Percentiles rank a stretch among this genome's conserved stretches.
These are phyloP conservation scores for Carnegiea gigantea DNA, from an alignment of 179 eudicot species.

Conservation along the genomic window DNA sequence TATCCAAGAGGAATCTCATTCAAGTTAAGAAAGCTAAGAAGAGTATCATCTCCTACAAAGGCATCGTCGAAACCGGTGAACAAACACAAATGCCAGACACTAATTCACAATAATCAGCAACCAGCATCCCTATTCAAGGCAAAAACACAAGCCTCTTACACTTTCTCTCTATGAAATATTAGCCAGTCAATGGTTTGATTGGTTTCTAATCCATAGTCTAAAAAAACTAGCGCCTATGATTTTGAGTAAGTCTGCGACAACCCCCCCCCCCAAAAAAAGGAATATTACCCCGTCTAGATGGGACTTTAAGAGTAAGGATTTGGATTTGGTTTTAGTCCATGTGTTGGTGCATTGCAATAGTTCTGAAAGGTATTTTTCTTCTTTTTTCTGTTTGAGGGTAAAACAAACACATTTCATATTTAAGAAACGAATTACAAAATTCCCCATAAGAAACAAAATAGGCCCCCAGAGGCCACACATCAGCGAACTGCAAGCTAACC, in stretches of 20 bases:
- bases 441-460: no score
- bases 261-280: background rate
- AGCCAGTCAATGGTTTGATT: background rate
- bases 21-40: background rate
- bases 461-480: background rate
- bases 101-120: background rate
- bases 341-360: no score
- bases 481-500: background rate
- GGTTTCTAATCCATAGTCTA: background rate
- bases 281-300: no score
- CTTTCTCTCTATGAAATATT: background rate
- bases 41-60: background rate
- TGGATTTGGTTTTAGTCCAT: no score
- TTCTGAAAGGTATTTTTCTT: no score
- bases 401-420: background rate
- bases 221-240: background rate
- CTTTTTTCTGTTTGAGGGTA: background rate
- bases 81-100: background rate
- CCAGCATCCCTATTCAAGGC: background rate
- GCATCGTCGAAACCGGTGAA: no score
- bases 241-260: background rate
- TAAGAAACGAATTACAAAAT: background rate
- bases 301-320: no score
- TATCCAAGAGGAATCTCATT: background rate
- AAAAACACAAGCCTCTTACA: background rate